phyloP scores from a whole-genome alignment of 1,139 yeast species.

The Yamadazyma friedrichii region DNA sequence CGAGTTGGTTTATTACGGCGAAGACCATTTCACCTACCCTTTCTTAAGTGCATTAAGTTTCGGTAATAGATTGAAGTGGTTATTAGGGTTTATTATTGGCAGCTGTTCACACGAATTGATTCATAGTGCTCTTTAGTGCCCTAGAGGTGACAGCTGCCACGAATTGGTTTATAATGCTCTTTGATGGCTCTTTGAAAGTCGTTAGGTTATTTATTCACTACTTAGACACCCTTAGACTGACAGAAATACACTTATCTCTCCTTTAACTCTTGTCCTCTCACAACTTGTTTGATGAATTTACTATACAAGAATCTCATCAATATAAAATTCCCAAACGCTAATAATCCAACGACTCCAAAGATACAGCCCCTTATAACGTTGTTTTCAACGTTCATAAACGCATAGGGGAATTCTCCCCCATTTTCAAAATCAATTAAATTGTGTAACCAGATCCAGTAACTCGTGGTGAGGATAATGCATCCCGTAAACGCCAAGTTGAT shows the following conservation, averaged over 20 bases:
- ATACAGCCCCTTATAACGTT: conserved; percentile 43
- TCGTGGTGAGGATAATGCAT: conserved; percentile 37
- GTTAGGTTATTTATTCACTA: too few species aligned
- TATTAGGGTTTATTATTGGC: conserved; percentile 7
- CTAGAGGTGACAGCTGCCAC: too few species aligned
- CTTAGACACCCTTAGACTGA: too few species aligned
- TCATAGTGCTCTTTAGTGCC: too few species aligned
- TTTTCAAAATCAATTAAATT: conserved; percentile 42
- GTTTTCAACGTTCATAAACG: conserved; percentile 55
- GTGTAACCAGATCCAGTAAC: conserved; percentile 56
- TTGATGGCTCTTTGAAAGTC: too few species aligned
- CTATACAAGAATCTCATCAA: conserved; percentile 27
- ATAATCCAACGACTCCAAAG: conserved; percentile 47
- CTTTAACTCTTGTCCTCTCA: neutral
- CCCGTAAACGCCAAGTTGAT: conserved; percentile 38
- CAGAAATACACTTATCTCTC: too few species aligned
- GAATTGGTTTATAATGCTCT: too few species aligned
- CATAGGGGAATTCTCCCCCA: conserved; percentile 63
- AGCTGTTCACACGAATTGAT: conserved; percentile 2
- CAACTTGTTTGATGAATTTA: conserved; percentile 1
- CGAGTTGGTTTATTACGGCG: conserved; percentile 9
- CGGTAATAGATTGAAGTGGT: conserved; percentile 6
- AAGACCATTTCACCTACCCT: conserved; percentile 10
- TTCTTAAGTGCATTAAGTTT: conserved; percentile 8
- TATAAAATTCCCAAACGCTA: conserved; percentile 41